Evolutionary conservation across 1,284 basidiomycete genomes (phyloP), one percentile per base, ranked within the genome.

Genomic region (Trametes sp.): DNA sequence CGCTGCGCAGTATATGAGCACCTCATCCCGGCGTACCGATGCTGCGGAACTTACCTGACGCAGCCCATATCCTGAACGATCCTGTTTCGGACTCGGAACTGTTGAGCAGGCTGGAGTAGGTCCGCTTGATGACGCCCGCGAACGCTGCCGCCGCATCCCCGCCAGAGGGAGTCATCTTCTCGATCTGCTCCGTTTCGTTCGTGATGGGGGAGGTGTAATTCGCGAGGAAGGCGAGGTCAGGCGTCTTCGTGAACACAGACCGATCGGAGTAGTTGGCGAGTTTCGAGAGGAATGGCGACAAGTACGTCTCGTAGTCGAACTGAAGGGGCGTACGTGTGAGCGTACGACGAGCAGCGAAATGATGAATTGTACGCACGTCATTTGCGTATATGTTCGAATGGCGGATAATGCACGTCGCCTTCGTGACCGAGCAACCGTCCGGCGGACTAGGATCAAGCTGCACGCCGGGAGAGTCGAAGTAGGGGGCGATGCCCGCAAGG

Each of bases 321-420:
- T 65, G 14, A 14, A 3, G 19, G 9, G 16, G 14, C 41, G 5
- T 19, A 8, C 10, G 1, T 9, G 36, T 16, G 7, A n/a, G 19
- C n/a, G 26, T 10, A n/a, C 36, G 26, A 16, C 19, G 6, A 19
- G 11, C 19, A 14, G 19, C 9, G 2, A 21, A 29, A 21, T n/a
- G 28, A n/a, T 19, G 13, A 41, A 41, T 16, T 8, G 14, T 4
- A 59, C 64, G 10, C 21, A 65, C 64, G 42, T 69, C 70, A 28
- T 71, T 71, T 28, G 65, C 70, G 31, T 68, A 71, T 13, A 71
- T 71, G 46, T 71, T 67, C 1, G 66, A 67, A 49, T 71, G 68
- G 2, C 70, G 68, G 21, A 69, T 59, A 26, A 70, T 56, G 45
- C 66, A 68, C 4, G 64, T 62, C 16, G 67, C 67, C 35, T 59